phyloP scores from a whole-genome alignment of 2,329 filamentous ascomycete species.

The Aspergillus puulaauensis region DNA sequence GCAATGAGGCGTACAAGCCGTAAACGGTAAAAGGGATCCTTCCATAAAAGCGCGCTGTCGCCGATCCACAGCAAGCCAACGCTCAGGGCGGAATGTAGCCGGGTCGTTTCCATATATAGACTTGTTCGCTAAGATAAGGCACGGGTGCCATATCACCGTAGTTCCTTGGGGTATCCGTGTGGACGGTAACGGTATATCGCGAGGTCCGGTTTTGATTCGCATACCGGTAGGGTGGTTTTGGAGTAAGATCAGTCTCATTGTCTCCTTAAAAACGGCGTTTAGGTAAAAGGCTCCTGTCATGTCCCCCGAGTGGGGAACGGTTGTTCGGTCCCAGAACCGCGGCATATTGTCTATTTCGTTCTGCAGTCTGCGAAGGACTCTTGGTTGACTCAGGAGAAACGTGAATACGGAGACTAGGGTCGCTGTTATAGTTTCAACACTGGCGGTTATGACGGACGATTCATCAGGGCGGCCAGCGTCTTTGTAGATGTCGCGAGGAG shows the following conservation, averaged over 20 bases:
- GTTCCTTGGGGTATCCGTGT: conserved; percentile 7
- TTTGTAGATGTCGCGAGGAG: neutral
- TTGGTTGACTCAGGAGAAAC: conserved; percentile 4
- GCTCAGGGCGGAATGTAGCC: conserved; percentile 13
- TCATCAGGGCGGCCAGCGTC: neutral
- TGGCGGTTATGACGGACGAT: neutral
- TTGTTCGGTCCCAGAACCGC: neutral
- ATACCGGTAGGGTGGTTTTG: neutral
- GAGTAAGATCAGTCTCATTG: conserved; percentile 8
- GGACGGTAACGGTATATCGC: neutral
- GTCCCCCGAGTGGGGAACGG: conserved; percentile 7
- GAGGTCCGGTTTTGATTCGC: neutral
- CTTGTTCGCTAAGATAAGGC: neutral
- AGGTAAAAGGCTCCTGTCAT: conserved; percentile 11
- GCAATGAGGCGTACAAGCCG: neutral
- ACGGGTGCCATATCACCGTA: conserved; percentile 9
- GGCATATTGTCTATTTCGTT: conserved; percentile 12
- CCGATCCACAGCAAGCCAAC: conserved; percentile 13
- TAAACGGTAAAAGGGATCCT: conserved; percentile 7
- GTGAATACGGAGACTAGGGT: conserved; percentile 11
- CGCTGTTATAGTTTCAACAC: neutral
- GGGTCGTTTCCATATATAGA: conserved; percentile 9
- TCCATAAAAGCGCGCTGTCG: conserved; percentile 11
- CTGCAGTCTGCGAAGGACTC: conserved; percentile 5
- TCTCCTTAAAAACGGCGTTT: conserved; percentile 19